phyloP scores from a whole-genome alignment of 2,329 filamentous ascomycete species.

The Fusarium acutatum region DNA sequence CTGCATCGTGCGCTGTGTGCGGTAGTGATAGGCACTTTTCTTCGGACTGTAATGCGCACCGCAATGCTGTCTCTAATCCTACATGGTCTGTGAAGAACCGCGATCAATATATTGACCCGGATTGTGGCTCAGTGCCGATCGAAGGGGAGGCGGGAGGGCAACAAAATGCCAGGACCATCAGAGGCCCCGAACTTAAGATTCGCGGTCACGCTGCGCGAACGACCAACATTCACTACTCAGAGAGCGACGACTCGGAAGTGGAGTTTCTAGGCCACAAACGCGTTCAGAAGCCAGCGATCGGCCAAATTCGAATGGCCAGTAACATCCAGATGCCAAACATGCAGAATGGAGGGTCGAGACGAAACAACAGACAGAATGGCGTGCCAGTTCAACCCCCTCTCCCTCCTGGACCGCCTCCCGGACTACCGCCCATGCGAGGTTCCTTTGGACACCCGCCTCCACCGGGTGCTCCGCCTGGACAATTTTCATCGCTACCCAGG shows the following conservation, averaged over 20 bases:
- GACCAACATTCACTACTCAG: constrained; percentile 55
- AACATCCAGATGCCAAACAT: constrained; percentile 51
- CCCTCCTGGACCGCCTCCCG: constrained; percentile 50
- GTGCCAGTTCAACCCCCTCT: constrained; percentile 47
- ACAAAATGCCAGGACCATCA: constrained; percentile 34
- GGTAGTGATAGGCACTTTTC: constrained; percentile 64
- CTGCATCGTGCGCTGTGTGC: constrained; percentile 65
- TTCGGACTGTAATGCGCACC: constrained; percentile 58
- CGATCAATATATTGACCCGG: constrained; percentile 58
- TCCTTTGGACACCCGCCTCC: constrained; percentile 37
- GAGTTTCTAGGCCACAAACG: constrained; percentile 52
- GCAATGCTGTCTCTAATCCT: constrained; percentile 43
- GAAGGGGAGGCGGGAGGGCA: constrained; percentile 41
- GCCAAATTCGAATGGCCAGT: constrained; percentile 51
- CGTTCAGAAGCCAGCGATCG: constrained; percentile 45
- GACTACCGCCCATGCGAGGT: constrained; percentile 37
- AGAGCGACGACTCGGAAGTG: constrained; percentile 57
- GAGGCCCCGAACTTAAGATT: constrained; percentile 45
- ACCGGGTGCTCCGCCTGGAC: constrained; percentile 31
- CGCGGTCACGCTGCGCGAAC: constrained; percentile 47
- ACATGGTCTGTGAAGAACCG: constrained; percentile 64
- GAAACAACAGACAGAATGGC: constrained; percentile 29
- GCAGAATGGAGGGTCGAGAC: constrained; percentile 15
- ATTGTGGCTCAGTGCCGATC: constrained; percentile 52
- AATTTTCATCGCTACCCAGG: constrained; percentile 41